Evolutionary conservation across 306 rosid genomes (phyloP).

Genomic region (Benincasa hispida): DNA sequence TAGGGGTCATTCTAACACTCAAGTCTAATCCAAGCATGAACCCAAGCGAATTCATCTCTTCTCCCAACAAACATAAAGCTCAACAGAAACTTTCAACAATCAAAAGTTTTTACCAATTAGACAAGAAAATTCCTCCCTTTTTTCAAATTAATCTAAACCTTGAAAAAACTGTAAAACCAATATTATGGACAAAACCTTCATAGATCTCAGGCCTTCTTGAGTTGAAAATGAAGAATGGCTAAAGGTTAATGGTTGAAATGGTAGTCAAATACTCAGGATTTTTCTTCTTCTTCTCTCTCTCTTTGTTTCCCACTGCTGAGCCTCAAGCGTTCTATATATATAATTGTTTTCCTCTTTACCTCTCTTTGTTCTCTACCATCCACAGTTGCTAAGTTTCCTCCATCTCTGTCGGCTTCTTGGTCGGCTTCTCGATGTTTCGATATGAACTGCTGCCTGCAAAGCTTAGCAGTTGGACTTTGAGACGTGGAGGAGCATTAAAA

Average conservation of each 20-base stretch:
- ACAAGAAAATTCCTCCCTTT: not conserved
- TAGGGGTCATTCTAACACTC: not conserved
- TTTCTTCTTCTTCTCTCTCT: not conserved
- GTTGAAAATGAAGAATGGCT: not conserved
- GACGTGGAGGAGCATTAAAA: not conserved
- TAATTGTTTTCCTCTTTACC: not conserved
- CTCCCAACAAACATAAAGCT: not conserved
- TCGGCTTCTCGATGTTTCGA: not conserved
- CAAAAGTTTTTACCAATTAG: not conserved
- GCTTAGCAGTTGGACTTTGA: not conserved
- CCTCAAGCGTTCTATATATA: not conserved
- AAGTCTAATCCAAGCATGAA: not conserved
- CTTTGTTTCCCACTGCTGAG: not conserved
- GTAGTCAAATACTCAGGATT: not conserved
- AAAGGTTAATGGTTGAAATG: not conserved
- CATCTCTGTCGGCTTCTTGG: not conserved
- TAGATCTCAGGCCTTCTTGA: not conserved
- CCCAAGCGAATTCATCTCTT: not conserved
- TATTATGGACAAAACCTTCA: not conserved
- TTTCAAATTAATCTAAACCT: not conserved
- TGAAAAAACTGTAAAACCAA: not conserved
- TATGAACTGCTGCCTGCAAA: not conserved
- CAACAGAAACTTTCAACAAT: not conserved
- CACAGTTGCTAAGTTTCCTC: not conserved
- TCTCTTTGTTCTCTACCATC: not conserved